A percentile compares a stretch with the other conserved stretches of the same genome.
Conservation (phyloP, 306 rosid species). For the Inga oerstediana region DNA sequence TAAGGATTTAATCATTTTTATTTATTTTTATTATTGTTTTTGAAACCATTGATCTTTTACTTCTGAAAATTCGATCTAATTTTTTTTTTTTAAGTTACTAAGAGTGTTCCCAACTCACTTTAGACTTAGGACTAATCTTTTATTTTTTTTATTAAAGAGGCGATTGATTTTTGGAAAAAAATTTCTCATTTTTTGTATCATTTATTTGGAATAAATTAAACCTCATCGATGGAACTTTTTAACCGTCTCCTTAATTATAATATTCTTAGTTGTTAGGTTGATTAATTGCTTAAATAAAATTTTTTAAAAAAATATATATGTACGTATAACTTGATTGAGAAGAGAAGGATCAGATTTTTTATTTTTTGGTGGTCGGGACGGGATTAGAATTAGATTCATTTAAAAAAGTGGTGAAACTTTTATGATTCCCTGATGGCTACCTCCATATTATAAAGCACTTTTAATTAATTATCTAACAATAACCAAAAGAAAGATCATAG, state of each 20-base stretch:
- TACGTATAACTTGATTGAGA: too few species aligned
- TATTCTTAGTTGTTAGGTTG: not conserved
- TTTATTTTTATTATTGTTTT: too few species aligned
- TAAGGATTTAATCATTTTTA: too few species aligned
- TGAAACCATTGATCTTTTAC: too few species aligned
- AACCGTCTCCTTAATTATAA: not conserved
- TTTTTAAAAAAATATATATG: not conserved
- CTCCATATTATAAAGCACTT: too few species aligned
- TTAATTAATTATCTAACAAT: too few species aligned
- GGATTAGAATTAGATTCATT: not conserved
- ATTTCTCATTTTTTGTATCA: not conserved
- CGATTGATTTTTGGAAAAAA: not conserved
- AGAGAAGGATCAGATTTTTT: too few species aligned
- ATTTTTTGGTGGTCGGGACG: not conserved
- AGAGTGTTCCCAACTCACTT: too few species aligned
- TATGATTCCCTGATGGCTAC: not conserved
- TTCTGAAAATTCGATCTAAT: too few species aligned
- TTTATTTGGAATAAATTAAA: not conserved
- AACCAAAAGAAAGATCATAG: too few species aligned
- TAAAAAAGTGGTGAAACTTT: not conserved
- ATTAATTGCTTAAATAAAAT: not conserved
- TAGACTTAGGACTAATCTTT: too few species aligned
- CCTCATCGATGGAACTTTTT: not conserved
- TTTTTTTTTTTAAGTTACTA: too few species aligned
- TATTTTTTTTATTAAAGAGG: not conserved